Conservation (phyloP, 306 rosid genomes). For the Vigna reflexopilosa region DNA sequence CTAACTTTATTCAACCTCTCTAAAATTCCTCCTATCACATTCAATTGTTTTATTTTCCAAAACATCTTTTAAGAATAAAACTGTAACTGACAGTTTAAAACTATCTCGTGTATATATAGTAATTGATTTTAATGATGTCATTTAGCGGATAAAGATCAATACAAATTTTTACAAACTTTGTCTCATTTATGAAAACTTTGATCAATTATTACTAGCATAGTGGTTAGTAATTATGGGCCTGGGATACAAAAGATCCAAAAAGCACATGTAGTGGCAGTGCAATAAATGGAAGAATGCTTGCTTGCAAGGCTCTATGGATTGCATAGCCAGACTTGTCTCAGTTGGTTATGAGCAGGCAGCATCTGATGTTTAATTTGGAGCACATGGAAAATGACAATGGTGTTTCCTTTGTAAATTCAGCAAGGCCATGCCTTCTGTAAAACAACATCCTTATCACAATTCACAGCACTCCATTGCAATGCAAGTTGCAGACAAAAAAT, state of each 20-base stretch:
- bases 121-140: no score
- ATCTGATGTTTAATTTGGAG: conserved; percentile 34
- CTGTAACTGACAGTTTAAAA: no score
- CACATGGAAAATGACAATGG: conserved; percentile 37
- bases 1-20: background rate
- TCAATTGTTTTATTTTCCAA: no score
- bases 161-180: background rate
- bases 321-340: conserved; percentile 37
- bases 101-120: no score
- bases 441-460: conserved; percentile 3
- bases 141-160: background rate
- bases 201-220: conserved; percentile 3
- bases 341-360: conserved; percentile 20
- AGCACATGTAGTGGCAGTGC: conserved; percentile 35
- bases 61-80: no score
- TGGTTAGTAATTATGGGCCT: background rate
- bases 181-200: background rate
- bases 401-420: conserved; percentile 33
- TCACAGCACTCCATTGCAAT: background rate
- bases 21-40: background rate
- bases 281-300: conserved; percentile 38
- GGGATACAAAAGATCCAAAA: conserved; percentile 22
- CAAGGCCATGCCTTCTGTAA: conserved; percentile 16
- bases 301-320: conserved; percentile 18
- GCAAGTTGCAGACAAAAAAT: background rate